Base-by-base conservation (phyloP, 2,329 filamentous ascomycete species). In the Aspergillus fructus region DNA sequence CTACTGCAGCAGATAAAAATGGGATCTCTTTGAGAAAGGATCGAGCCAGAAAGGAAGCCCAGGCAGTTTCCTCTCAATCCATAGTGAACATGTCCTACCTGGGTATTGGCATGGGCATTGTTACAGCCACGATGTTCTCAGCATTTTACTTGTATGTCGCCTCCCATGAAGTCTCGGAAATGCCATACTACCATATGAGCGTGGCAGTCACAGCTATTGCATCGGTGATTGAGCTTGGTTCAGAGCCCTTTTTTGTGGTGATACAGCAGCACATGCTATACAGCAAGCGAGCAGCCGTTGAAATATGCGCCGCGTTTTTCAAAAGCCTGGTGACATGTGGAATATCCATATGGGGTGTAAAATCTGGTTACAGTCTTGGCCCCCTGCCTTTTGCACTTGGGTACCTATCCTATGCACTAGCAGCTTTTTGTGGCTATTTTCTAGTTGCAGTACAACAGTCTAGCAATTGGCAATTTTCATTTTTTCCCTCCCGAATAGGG, bases 81-180 rank as follows among this genome's bases (percentile, higher is more conserved):
- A 87, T 93, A 43, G 84, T 97, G 74, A 99, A 99, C 68, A 80
- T 96, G 40, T 90, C 92, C 1, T 96, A 96, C 72, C 76, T 97
- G 21, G 85, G 91, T 21, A 80, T 96, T 13, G 71, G 81, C 0
- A 79, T 93, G 0, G 93, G 93, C 1, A 65, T 86, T 11, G 74
- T 85, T 0, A 82, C 92, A 34, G 85, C 89, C 1, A 71, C 84
- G 13, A 68, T 81, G 0, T 79, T 97, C 2, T 89, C 87, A 13
- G 78, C 81, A 69, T 79, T 88, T 53, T 97, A 96, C 74, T 76
- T 89, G 15, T 78, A 77, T 3, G 83, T 78, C 1, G 74, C 76
- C 1, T 79, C 81, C 2, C 73, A 82, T 4, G 74, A 82, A 15
- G 76, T 82, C 34, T 72, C 80, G 3, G 61, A 72, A 46, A 88